Conservation (phyloP, 2,329 filamentous ascomycete genomes). For the Cordyceps fumosorosea region DNA sequence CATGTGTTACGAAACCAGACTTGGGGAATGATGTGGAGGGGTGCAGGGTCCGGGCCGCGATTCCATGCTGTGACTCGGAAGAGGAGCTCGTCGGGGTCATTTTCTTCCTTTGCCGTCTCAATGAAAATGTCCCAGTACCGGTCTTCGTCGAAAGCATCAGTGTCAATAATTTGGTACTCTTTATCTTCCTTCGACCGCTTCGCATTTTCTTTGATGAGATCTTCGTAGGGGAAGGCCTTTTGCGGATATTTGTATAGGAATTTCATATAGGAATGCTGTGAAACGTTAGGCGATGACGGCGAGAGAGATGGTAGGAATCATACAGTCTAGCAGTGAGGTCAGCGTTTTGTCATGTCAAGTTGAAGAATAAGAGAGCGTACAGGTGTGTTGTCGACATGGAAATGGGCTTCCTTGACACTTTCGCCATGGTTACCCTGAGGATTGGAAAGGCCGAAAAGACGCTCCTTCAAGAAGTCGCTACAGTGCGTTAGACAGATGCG, state of each 20-base stretch:
- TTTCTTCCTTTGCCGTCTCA: conserved; percentile 89
- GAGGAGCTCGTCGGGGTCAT: conserved; percentile 83
- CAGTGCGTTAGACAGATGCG: conserved; percentile 30
- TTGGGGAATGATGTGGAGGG: conserved; percentile 88
- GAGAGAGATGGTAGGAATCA: conserved; percentile 16
- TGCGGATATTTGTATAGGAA: conserved; percentile 97
- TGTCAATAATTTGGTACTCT: conserved; percentile 90
- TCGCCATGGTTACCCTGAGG: conserved; percentile 97
- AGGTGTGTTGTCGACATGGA: conserved; percentile 92
- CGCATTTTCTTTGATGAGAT: conserved; percentile 78
- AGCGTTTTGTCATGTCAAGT: conserved; percentile 16
- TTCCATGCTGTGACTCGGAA: conserved; percentile 98
- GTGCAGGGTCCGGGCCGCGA: conserved; percentile 81
- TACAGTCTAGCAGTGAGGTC: conserved; percentile 37
- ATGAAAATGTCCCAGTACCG: conserved; percentile 97
- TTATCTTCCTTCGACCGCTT: conserved; percentile 66
- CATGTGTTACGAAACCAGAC: conserved; percentile 98
- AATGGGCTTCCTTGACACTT: conserved; percentile 93
- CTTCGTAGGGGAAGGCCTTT: conserved; percentile 82
- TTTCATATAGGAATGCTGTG: conserved; percentile 96
- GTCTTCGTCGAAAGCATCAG: conserved; percentile 79
- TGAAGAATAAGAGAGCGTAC: conserved; percentile 27
- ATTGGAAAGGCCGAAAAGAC: conserved; percentile 90
- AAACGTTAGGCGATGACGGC: conserved; percentile 16
- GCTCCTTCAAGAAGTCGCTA: conserved; percentile 89